Conservation (phyloP, 352 stramenopile species). For the Pythium phragmiticola region DNA sequence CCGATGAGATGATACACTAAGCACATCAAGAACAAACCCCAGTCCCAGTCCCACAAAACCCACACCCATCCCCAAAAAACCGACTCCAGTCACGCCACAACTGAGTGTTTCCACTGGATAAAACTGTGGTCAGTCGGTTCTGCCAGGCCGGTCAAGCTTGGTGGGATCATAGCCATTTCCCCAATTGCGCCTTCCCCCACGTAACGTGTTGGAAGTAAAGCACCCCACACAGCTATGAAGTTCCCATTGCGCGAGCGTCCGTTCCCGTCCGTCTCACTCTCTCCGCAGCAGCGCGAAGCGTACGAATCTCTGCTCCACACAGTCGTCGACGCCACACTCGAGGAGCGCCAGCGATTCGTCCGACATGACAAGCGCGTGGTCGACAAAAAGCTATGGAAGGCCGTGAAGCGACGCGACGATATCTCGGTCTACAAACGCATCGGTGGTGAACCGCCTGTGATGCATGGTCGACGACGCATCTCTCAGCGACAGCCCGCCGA, state of each 20-base stretch:
- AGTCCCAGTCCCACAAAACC: no score
- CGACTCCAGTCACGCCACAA: no score
- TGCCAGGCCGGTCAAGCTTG: no score
- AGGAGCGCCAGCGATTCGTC: conserved; percentile 29
- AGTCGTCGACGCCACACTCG: conserved; percentile 26
- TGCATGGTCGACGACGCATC: not conserved
- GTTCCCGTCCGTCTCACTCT: conserved; percentile 29
- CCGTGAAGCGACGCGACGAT: conserved; percentile 32
- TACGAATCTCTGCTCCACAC: conserved; percentile 12
- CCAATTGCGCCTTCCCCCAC: no score
- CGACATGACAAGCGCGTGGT: conserved; percentile 27
- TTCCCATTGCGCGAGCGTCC: conserved; percentile 24
- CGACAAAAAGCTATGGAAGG: conserved; percentile 31
- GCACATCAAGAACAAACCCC: no score
- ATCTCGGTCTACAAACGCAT: conserved; percentile 32
- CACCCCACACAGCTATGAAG: conserved; percentile 14
- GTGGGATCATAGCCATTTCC: no score
- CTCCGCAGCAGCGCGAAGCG: conserved; percentile 16
- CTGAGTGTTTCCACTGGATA: no score
- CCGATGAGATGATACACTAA: no score
- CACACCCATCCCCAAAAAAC: no score
- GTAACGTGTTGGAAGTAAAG: no score
- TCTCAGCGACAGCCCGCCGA: not conserved
- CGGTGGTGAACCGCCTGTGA: not conserved
- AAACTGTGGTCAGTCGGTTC: no score